Evolutionary conservation across 2,329 filamentous ascomycete genomes (phyloP).

Genomic region (Aschersonia sp.): DNA sequence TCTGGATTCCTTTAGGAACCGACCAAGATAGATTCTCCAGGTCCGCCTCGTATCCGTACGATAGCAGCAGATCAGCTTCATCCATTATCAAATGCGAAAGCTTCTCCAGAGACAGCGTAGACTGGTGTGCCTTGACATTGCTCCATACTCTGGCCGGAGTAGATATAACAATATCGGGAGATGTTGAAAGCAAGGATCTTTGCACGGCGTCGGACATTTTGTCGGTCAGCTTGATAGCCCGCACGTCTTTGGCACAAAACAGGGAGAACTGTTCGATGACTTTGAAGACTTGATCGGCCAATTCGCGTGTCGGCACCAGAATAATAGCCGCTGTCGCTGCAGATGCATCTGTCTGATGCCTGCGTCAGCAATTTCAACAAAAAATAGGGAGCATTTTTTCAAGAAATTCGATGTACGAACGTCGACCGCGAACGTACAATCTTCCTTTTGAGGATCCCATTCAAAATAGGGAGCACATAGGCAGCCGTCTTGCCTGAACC

Average conservation of each 20-base stretch:
- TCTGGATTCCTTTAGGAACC: constrained; percentile 76
- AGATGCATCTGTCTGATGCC: constrained; percentile 29
- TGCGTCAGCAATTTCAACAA: constrained; percentile 1
- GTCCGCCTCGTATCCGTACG: constrained; percentile 89
- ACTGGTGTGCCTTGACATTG: constrained; percentile 54
- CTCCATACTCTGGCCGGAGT: constrained; percentile 76
- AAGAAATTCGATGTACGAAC: not conserved
- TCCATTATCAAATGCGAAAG: constrained; percentile 77
- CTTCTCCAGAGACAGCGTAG: constrained; percentile 51
- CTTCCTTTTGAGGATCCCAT: constrained; percentile 71
- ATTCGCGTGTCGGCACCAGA: constrained; percentile 85
- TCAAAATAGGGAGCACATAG: constrained; percentile 79
- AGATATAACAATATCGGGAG: constrained; percentile 78
- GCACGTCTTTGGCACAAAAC: constrained; percentile 75
- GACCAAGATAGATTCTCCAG: constrained; percentile 64
- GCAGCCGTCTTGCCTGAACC: constrained; percentile 97
- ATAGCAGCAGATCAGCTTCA: constrained; percentile 85
- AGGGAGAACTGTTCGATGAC: constrained; percentile 61
- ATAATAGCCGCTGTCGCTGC: constrained; percentile 62
- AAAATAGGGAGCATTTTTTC: not conserved
- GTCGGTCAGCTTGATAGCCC: constrained; percentile 74
- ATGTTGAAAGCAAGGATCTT: constrained; percentile 69
- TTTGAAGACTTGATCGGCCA: constrained; percentile 81
- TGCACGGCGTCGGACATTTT: constrained; percentile 85
- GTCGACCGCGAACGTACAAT: constrained; percentile 26